Base-by-base conservation (phyloP, 179 eudicot genomes). In the Silene coronaria region DNA sequence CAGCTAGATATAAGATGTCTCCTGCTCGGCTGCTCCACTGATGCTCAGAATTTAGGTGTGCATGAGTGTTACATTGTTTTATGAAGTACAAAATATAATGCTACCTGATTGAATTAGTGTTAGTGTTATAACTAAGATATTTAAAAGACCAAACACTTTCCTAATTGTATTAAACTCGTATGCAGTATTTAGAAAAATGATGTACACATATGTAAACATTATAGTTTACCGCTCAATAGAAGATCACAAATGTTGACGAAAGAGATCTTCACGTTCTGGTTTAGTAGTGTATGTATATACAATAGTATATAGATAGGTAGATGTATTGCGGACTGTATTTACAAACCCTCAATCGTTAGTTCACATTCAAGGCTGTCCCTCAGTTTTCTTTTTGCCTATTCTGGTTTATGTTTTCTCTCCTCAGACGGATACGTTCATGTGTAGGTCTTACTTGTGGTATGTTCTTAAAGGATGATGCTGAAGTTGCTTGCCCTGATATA, bases 371-470 rank as follows among this genome's bases (percentile, higher is more conserved):
- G 57, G 45, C 22, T 7, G 6, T 51, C 16, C 62, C 28, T 75
- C 38, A 12, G 11, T 73, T 36, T 22, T n/a, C 21, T 48, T 63
- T 74, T 46, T 17, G 12, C 45, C 12, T 38, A 38, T 38, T 42
- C 14, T 72, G n/a, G 60, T 42, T 27, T 42, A 11, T 42, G 63
- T 53, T 71, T 23, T 6, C 10, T 53, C 8, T 69, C 79, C 77
- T 85, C 75, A 81, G 70, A 16, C 82, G 62, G 22, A 73, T 82
- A 65, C 69, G 78, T 76, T 83, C 67, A 68, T 74, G 65, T 91
- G 90, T 75, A 94, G 98, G 98, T 80, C 98, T 94, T 79, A 92
- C 97, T 38, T 89, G 90, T 84, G 96, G 81, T 76, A 82, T 92
- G 90, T 90, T 87, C 86, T 77, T 79, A 70, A 89, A 87, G 82